These are phyloP conservation scores for Ashbya aceris DNA, from an alignment of 1,139 yeast species.

Conservation along the genomic window DNA sequence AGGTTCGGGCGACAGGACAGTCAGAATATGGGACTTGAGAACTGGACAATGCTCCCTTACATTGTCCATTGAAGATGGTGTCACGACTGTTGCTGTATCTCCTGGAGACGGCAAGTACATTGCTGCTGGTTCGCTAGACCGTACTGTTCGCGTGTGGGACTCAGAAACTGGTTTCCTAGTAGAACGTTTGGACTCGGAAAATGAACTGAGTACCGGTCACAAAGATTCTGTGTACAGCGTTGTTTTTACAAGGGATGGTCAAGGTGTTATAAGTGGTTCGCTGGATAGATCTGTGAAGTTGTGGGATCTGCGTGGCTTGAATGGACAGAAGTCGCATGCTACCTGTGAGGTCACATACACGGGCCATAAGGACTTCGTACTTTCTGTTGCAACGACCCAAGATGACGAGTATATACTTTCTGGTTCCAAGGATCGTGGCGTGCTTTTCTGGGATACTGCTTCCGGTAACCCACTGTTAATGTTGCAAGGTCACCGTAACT, in stretches of 20 bases:
- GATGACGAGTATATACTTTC: constrained; percentile 86
- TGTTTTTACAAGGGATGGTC: constrained; percentile 85
- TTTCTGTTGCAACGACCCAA: constrained; percentile 90
- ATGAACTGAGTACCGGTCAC: constrained; percentile 84
- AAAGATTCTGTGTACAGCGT: constrained; percentile 95
- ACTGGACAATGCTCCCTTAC: constrained; percentile 87
- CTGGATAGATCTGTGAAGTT: constrained; percentile 92
- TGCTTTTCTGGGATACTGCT: constrained; percentile 90
- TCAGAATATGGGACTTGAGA: constrained; percentile 92
- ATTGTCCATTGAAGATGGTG: constrained; percentile 91
- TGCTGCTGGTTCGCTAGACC: constrained; percentile 94
- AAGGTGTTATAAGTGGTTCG: constrained; percentile 89
- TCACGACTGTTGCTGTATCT: constrained; percentile 93
- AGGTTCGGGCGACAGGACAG: constrained; percentile 95
- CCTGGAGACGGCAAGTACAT: constrained; percentile 82
- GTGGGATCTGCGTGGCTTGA: constrained; percentile 67
- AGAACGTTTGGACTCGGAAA: constrained; percentile 86
- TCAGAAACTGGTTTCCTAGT: constrained; percentile 87
- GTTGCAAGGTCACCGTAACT: constrained; percentile 95
- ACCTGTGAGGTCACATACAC: constrained; percentile 87
- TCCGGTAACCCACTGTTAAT: constrained; percentile 89
- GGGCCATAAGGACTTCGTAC: constrained; percentile 94
- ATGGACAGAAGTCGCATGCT: constrained; percentile 34
- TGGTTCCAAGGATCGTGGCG: constrained; percentile 96
- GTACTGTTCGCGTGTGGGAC: constrained; percentile 97